A percentile compares a stretch with the other conserved stretches of the same genome.
phyloP scores from a whole-genome alignment of 2,329 filamentous ascomycete genomes.

The Cercospora sojina region DNA sequence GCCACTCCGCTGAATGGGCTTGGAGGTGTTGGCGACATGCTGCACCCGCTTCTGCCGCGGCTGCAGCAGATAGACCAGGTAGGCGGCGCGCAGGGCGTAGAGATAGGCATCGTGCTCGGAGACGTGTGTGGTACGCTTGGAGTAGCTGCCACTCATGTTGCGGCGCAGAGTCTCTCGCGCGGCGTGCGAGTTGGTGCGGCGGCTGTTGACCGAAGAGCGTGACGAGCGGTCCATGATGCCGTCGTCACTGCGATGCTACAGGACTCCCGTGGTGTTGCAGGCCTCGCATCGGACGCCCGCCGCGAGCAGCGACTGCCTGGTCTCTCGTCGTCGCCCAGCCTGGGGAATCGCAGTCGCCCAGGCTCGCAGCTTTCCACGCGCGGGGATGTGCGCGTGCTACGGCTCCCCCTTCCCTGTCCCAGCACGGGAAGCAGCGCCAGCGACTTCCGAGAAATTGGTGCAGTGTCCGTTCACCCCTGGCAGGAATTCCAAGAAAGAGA shows the following conservation, averaged over 20 bases:
- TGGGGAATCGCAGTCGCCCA: not conserved
- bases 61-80: slow-evolving; percentile 88
- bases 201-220: slow-evolving; percentile 37
- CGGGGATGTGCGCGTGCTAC: slow-evolving; percentile 4
- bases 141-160: slow-evolving; percentile 40
- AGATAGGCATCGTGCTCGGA: slow-evolving; percentile 78
- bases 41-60: slow-evolving; percentile 86
- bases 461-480: not conserved
- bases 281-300: not conserved
- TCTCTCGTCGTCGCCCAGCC: not conserved
- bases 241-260: not conserved
- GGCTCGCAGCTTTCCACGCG: slow-evolving; percentile 1
- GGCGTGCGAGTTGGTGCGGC: slow-evolving; percentile 47
- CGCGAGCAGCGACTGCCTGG: slow-evolving; percentile 1
- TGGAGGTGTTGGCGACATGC: slow-evolving; percentile 66
- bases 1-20: slow-evolving; percentile 65
- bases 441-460: not conserved
- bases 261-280: not conserved
- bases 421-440: not conserved
- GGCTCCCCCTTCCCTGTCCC: not conserved
- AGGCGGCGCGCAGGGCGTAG: slow-evolving; percentile 86
- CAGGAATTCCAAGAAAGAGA: not conserved
- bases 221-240: slow-evolving; percentile 33
- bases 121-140: slow-evolving; percentile 32
- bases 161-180: slow-evolving; percentile 42